These are phyloP conservation scores for Thielaviopsis populi DNA, from an alignment of 2,329 filamentous ascomycete species.

Conservation along the genomic window DNA sequence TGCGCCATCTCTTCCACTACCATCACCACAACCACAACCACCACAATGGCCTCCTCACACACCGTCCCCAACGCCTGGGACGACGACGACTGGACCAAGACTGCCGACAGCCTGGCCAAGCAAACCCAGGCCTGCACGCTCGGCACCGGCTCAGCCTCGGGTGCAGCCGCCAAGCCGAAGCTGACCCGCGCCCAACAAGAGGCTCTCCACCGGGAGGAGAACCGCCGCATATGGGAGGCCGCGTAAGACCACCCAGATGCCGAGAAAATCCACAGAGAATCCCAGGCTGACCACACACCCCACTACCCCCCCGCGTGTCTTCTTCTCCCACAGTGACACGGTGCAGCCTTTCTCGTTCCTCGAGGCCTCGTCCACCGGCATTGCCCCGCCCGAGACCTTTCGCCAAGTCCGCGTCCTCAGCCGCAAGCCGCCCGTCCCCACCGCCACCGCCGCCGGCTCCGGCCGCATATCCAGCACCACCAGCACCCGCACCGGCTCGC, in stretches of 20 bases:
- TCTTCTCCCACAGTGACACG: constrained; percentile 53
- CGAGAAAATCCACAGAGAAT: not conserved
- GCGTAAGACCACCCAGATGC: constrained; percentile 39
- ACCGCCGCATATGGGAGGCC: constrained; percentile 76
- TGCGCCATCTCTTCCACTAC: constrained; percentile 22
- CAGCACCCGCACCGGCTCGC: constrained; percentile 19
- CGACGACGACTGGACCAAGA: constrained; percentile 72
- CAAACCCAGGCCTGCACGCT: constrained; percentile 19
- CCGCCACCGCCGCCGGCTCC: constrained; percentile 27
- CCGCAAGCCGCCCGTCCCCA: constrained; percentile 57
- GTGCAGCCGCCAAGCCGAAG: constrained; percentile 25
- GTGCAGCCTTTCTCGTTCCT: constrained; percentile 62
- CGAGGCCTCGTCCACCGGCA: constrained; percentile 43
- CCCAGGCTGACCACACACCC: not conserved
- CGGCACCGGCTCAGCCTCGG: constrained; percentile 19
- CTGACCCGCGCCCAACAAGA: constrained; percentile 62
- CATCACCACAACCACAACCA: constrained; percentile 31
- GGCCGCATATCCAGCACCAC: constrained; percentile 61
- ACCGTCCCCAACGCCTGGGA: constrained; percentile 69
- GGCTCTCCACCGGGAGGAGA: constrained; percentile 67
- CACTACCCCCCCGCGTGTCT: not conserved
- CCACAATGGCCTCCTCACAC: constrained; percentile 25
- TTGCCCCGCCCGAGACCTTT: constrained; percentile 47
- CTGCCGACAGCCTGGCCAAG: constrained; percentile 46
- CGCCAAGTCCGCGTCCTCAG: constrained; percentile 71